phyloP scores from a whole-genome alignment of 176 grass and related monocot genomes.

The Aegilops speltoides region DNA sequence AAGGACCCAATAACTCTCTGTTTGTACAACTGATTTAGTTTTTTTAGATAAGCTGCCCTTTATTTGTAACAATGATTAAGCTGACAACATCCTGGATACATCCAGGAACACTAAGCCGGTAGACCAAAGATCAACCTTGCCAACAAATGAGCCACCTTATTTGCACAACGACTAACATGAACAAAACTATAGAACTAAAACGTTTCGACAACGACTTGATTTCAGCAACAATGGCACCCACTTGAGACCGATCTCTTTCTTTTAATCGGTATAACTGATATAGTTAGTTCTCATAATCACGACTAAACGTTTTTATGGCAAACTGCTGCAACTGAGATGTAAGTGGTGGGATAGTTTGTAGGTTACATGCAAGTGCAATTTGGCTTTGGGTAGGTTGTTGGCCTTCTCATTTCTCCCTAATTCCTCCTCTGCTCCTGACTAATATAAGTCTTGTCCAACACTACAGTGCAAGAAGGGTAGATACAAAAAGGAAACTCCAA shows the following conservation, averaged over 20 bases:
- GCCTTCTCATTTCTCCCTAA: slow-evolving; percentile 4
- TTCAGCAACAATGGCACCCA: neutral
- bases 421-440: neutral
- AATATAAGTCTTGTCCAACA: slow-evolving; percentile 2
- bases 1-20: slow-evolving; percentile 8
- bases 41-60: no score
- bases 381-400: neutral
- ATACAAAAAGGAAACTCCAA: neutral
- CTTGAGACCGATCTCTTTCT: no score
- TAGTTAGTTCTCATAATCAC: neutral
- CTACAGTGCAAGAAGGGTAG: neutral
- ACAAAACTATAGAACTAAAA: neutral
- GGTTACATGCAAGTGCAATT: neutral
- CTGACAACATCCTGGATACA: no score
- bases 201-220: neutral
- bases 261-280: no score
- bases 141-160: neutral
- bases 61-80: no score
- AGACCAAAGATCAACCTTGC: neutral
- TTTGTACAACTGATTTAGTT: neutral
- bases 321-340: slow-evolving; percentile 6
- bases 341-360: slow-evolving; percentile 4
- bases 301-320: neutral
- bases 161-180: neutral
- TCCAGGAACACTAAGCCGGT: no score